Base-by-base conservation (phyloP, 148 eudicot genomes). In the Nyssa sinensis region DNA sequence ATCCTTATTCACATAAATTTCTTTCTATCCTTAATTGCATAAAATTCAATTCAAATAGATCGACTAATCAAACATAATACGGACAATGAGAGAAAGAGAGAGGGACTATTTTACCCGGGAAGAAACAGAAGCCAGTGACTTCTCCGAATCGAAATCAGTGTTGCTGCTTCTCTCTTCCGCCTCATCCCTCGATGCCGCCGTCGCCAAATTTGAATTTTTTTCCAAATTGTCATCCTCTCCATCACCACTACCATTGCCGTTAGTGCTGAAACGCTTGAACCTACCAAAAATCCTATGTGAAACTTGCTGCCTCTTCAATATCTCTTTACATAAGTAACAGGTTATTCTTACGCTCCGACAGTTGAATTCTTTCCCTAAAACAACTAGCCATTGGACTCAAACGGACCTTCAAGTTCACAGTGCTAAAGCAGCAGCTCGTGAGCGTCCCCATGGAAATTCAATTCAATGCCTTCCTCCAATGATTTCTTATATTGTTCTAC, bases 121-220 rank as follows among this genome's bases (percentile, higher is more conserved):
- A 41, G 80, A 66, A 66, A 59, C 8, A 21, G 81, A 74, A 32
- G 77, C 30, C 25, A n/a, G n/a, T n/a, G n/a, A n/a, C n/a, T 78
- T 69, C 12, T 82, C 85, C 59, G 76, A 79, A 55, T 70, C 77
- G 31, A 62, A 62, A 27, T 75, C 73, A 21, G 31, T 47, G 25
- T 49, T 35, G 13, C 34, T 57, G 12, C 16, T 66, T 25, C 33
- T 74, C 23, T 84, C 83, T 19, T 71, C 88, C 37, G 81, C 72
- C 82, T 81, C 91, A 29, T 74, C 77, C 62, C 61, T 31, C 24
- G 65, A 71, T 16, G 74, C 21, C 10, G 81, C 78, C 13, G 89
- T 90, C 6, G 87, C 91, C 88, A 87, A 79, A 75, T 79, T 87
- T 24, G 87, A 85, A 23, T 86, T 90, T 1, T 63, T 89, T 16